Conservation (phyloP, 768 basidiomycete genomes). For the Cyathus striatus region DNA sequence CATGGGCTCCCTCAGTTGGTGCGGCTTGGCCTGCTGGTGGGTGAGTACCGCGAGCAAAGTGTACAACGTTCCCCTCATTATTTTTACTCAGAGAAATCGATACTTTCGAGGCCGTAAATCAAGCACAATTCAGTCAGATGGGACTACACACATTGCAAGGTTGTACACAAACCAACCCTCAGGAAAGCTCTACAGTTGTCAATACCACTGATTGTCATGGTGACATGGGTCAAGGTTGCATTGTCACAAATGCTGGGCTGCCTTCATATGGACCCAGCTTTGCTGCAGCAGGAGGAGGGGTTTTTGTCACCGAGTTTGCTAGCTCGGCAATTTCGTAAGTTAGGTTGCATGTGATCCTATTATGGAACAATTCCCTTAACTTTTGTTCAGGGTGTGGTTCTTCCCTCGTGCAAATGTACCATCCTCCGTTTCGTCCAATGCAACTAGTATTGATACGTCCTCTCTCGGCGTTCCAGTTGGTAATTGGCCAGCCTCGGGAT, state of each 20-base stretch:
- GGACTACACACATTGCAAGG: background rate
- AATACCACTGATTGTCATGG: background rate
- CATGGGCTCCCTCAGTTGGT: slow-evolving; percentile 39
- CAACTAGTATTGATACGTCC: slow-evolving; percentile 10
- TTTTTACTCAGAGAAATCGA: slow-evolving; percentile 12
- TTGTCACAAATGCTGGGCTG: slow-evolving; percentile 41
- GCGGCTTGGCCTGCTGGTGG: slow-evolving; percentile 51
- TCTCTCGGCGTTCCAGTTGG: slow-evolving; percentile 11
- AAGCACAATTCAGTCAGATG: background rate
- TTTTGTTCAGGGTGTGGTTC: slow-evolving; percentile 9
- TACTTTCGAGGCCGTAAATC: background rate
- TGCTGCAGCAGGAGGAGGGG: slow-evolving; percentile 29
- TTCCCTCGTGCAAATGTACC: slow-evolving; percentile 7
- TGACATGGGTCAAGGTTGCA: slow-evolving; percentile 50
- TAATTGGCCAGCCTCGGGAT: slow-evolving; percentile 8
- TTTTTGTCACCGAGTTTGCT: background rate
- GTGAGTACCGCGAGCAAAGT: slow-evolving; percentile 16
- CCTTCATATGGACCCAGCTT: slow-evolving; percentile 61
- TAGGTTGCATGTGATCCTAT: background rate
- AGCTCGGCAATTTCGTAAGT: background rate
- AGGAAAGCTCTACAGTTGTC: background rate
- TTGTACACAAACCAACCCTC: background rate
- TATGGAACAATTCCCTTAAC: background rate
- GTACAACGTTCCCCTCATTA: background rate
- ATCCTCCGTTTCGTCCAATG: slow-evolving; percentile 1